phyloP scores from a whole-genome alignment of 176 grass and related monocot genomes.

The Sorghum bicolor region DNA sequence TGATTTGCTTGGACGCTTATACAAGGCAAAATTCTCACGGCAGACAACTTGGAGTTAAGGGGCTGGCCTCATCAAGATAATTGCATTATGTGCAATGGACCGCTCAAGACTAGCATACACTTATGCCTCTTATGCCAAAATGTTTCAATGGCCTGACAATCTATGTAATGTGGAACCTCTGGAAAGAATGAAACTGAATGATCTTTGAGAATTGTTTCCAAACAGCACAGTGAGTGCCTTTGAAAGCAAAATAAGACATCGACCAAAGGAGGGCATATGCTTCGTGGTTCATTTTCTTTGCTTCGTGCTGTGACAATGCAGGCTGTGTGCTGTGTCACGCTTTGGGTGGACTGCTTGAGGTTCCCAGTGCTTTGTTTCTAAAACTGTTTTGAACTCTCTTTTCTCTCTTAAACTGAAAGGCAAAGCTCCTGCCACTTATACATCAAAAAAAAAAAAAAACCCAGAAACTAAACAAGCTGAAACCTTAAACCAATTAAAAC shows the following conservation, averaged over 20 bases:
- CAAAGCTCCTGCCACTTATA: neutral
- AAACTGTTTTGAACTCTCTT: neutral
- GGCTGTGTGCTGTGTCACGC: neutral
- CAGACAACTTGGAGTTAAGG: neutral
- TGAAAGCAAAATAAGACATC: neutral
- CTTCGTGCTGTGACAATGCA: neutral
- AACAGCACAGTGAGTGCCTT: neutral
- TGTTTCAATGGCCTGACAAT: neutral
- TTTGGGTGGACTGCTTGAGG: neutral
- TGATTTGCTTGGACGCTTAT: neutral
- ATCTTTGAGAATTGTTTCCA: neutral
- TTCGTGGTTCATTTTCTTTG: neutral
- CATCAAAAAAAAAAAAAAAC: neutral
- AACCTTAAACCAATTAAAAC: conserved; percentile 34
- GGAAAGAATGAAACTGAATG: neutral
- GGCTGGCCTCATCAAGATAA: neutral
- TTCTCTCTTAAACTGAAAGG: neutral
- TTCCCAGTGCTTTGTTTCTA: neutral
- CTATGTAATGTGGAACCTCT: neutral
- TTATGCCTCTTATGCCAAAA: neutral
- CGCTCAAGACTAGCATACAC: neutral
- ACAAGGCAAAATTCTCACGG: neutral
- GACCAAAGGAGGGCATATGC: neutral
- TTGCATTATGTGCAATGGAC: neutral
- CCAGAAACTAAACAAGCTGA: neutral